Percentiles rank a stretch among this genome's conserved stretches.
Conservation (phyloP, 306 rosid species). For the Rosa lucieae region DNA sequence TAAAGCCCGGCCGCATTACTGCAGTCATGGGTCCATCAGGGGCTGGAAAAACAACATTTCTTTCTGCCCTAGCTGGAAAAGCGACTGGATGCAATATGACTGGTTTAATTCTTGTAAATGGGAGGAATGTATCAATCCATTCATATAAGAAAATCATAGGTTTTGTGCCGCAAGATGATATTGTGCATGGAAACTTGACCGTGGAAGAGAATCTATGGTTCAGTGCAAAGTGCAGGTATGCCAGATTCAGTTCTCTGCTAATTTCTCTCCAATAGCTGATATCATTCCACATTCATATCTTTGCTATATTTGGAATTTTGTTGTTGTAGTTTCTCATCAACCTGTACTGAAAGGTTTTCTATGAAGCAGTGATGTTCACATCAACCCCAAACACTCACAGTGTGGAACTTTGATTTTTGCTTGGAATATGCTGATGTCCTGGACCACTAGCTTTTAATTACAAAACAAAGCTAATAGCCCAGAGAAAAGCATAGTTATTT, state of each 20-base stretch:
- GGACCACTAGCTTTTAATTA: not conserved
- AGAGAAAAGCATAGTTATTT: not conserved
- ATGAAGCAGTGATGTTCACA: not conserved
- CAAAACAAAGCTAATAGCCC: not conserved
- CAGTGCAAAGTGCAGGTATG: conserved; percentile 94
- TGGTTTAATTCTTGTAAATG: conserved; percentile 83
- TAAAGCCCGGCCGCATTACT: conserved; percentile 90
- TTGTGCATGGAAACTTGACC: conserved; percentile 93
- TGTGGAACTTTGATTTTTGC: not conserved
- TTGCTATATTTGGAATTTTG: conserved; percentile 6
- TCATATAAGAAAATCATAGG: conserved; percentile 89
- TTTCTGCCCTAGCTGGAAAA: conserved; percentile 92
- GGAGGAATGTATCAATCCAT: conserved; percentile 72
- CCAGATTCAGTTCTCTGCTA: conserved; percentile 22
- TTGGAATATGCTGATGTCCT: not conserved
- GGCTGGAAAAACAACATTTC: conserved; percentile 95
- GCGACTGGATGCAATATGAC: conserved; percentile 69
- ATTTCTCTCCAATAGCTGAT: conserved; percentile 11
- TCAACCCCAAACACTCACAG: not conserved
- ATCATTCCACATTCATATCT: conserved; percentile 13
- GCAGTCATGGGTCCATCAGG: conserved; percentile 99
- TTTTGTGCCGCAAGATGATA: conserved; percentile 98
- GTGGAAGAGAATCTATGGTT: conserved; percentile 99
- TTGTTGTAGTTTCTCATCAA: conserved; percentile 6
- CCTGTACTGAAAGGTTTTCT: not conserved